Evolutionary conservation across 129 eudicot genomes (phyloP).

Genomic region (Daucus carota): DH1_v3.0 NC_030381.2:45515501-45516000

Average conservation of each 20-base stretch:
- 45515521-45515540: constrained; percentile 54
- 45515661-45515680: constrained; percentile 29
- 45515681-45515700: constrained; percentile 44
- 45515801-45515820: constrained; percentile 69
- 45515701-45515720: constrained; percentile 42
- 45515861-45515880: constrained; percentile 65
- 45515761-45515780: neutral
- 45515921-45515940: neutral
- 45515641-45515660: constrained; percentile 46
- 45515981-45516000: too few relatives aligned
- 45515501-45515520: constrained; percentile 53
- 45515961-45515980: too few relatives aligned
- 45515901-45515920: constrained; percentile 14
- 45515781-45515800: neutral
- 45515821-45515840: constrained; percentile 74
- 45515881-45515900: constrained; percentile 51
- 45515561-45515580: constrained; percentile 57
- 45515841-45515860: constrained; percentile 61
- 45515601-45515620: constrained; percentile 42
- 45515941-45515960: too few relatives aligned
- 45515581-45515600: constrained; percentile 50
- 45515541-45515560: constrained; percentile 60
- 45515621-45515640: constrained; percentile 44
- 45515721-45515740: neutral
- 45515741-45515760: neutral